Evolutionary conservation across 1,284 basidiomycete genomes (phyloP).

Genomic region (Malassezia dermatis): DNA sequence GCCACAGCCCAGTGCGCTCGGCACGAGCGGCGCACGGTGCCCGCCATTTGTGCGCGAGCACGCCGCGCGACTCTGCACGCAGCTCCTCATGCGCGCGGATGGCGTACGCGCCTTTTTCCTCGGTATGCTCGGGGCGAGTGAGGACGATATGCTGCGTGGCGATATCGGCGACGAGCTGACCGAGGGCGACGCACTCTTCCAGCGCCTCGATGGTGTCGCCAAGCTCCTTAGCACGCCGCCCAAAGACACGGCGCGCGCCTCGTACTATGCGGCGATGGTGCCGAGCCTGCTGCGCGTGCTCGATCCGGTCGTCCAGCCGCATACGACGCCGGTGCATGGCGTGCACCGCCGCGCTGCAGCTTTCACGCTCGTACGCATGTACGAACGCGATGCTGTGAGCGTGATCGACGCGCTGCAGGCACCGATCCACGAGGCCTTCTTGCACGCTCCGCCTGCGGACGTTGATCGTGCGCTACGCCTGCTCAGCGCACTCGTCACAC

Average conservation of each 20-base stretch:
- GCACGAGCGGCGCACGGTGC: not conserved
- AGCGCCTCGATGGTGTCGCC: slow-evolving; percentile 14
- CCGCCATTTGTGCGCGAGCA: slow-evolving; percentile 12
- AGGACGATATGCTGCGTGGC: slow-evolving; percentile 19
- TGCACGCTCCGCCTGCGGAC: not conserved
- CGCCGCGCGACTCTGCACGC: slow-evolving; percentile 27
- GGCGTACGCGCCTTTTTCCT: slow-evolving; percentile 35
- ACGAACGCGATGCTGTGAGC: slow-evolving; percentile 18
- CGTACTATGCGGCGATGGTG: slow-evolving; percentile 22
- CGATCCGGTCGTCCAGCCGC: slow-evolving; percentile 23
- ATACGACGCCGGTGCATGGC: slow-evolving; percentile 18
- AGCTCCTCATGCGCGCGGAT: slow-evolving; percentile 38
- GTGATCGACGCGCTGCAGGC: slow-evolving; percentile 9
- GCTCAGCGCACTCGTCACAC: slow-evolving; percentile 23
- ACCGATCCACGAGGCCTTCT: not conserved
- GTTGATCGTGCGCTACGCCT: slow-evolving; percentile 18
- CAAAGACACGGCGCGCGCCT: slow-evolving; percentile 19
- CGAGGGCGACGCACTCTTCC: slow-evolving; percentile 13
- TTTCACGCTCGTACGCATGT: slow-evolving; percentile 26
- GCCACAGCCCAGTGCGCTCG: not conserved
- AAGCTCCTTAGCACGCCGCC: slow-evolving; percentile 28
- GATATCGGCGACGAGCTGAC: slow-evolving; percentile 11
- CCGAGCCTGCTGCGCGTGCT: slow-evolving; percentile 25
- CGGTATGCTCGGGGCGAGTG: slow-evolving; percentile 25
- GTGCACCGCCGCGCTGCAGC: slow-evolving; percentile 31